phyloP scores from a whole-genome alignment of 2,329 filamentous ascomycete species.

The Zelopaecilomyces penicillatus region DNA sequence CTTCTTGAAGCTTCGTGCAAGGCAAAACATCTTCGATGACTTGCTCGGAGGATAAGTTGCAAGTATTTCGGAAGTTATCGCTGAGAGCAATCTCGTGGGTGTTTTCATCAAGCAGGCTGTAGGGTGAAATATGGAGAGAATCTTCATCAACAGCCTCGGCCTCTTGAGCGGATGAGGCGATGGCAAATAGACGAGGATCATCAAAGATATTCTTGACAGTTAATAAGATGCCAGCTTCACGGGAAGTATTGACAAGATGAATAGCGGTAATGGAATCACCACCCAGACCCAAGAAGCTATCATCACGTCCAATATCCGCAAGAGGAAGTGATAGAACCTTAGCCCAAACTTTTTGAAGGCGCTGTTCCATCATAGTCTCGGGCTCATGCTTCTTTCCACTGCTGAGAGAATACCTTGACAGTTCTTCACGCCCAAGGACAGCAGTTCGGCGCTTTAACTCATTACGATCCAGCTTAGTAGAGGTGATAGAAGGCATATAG shows the following conservation, averaged over 20 bases:
- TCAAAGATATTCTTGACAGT: constrained; percentile 11
- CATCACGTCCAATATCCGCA: constrained; percentile 10
- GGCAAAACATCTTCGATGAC: constrained; percentile 11
- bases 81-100: not conserved
- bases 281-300: constrained; percentile 14
- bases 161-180: constrained; percentile 6
- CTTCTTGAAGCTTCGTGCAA: constrained; percentile 10
- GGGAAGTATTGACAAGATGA: constrained; percentile 2
- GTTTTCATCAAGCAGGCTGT: not conserved
- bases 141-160: not conserved
- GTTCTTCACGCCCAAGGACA: not conserved
- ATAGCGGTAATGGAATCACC: constrained; percentile 13
- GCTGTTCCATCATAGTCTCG: constrained; percentile 3
- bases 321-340: constrained; percentile 4
- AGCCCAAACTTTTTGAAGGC: constrained; percentile 5
- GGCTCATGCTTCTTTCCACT: constrained; percentile 1
- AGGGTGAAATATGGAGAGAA: not conserved
- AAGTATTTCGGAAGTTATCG: not conserved
- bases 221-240: constrained; percentile 1
- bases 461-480: constrained; percentile 6
- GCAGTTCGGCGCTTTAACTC: constrained; percentile 1
- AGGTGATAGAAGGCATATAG: constrained; percentile 7
- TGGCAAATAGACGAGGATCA: constrained; percentile 7
- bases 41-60: not conserved
- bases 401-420: constrained; percentile 2